Conservation (phyloP, 805 yeast species). For the Schizosaccharomyces osmophilus region DNA sequence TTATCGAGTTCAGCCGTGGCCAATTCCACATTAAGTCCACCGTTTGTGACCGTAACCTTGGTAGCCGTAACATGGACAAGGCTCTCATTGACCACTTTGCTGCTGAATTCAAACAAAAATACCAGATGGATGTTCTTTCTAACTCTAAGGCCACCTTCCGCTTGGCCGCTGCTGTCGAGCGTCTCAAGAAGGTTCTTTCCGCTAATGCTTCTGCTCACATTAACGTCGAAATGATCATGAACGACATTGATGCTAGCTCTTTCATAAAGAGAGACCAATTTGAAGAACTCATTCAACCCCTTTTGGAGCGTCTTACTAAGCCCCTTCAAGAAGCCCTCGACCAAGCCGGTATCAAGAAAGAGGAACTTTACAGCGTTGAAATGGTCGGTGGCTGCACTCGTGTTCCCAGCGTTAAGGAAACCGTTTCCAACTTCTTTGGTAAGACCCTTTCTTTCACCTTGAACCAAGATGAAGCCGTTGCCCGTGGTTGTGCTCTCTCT, state of each 20-base stretch:
- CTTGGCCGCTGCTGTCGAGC: constrained; percentile 76
- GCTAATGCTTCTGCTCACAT: constrained; percentile 90
- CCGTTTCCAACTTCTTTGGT: constrained; percentile 55
- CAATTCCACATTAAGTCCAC: constrained; percentile 82
- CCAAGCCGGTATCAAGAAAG: constrained; percentile 47
- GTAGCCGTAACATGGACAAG: constrained; percentile 90
- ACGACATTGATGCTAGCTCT: constrained; percentile 85
- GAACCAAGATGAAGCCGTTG: constrained; percentile 97
- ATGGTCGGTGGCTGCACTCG: constrained; percentile 96
- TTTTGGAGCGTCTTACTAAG: constrained; percentile 44
- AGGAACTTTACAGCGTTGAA: constrained; percentile 73
- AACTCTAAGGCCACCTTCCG: constrained; percentile 92
- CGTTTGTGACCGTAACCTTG: constrained; percentile 84
- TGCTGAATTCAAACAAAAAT: constrained; percentile 69
- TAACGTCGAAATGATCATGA: constrained; percentile 87
- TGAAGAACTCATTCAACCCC: constrained; percentile 69
- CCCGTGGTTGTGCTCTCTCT: constrained; percentile 95
- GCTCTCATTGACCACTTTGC: constrained; percentile 91
- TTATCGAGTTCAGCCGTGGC: constrained; percentile 84
- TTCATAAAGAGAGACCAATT: constrained; percentile 73
- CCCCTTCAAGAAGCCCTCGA: constrained; percentile 68
- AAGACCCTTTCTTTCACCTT: constrained; percentile 76
- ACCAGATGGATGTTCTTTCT: constrained; percentile 73
- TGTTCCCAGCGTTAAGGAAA: constrained; percentile 78
- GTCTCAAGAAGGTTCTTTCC: constrained; percentile 80